phyloP scores from a whole-genome alignment of 352 stramenopile genomes.

The Pilasporangium apinafurcum region DNA sequence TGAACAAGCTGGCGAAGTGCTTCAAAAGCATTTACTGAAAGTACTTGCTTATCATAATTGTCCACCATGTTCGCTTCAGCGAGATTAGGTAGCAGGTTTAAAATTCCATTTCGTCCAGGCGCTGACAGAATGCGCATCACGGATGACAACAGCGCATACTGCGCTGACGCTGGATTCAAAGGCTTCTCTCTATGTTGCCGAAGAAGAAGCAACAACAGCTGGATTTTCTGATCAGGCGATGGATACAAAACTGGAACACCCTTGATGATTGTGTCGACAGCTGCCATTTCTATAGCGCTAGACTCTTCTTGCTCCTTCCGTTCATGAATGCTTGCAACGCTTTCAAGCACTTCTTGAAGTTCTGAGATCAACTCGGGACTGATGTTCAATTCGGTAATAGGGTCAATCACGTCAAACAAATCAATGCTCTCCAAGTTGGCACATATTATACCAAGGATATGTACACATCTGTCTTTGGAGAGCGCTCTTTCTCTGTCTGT shows the following conservation, averaged over 20 bases:
- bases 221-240: constrained; percentile 48
- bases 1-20: constrained; percentile 29
- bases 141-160: constrained; percentile 46
- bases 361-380: constrained; percentile 16
- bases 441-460: constrained; percentile 47
- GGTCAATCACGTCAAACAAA: constrained; percentile 41
- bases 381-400: constrained; percentile 28
- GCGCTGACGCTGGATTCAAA: constrained; percentile 28
- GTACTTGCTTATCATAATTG: too few species aligned
- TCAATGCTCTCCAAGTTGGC: constrained; percentile 63
- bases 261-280: constrained; percentile 55
- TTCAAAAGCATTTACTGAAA: constrained; percentile 13
- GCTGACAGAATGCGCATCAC: constrained; percentile 45
- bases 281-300: constrained; percentile 37
- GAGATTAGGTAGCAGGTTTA: constrained; percentile 52
- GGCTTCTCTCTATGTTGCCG: constrained; percentile 20
- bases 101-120: constrained; percentile 53
- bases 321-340: constrained; percentile 27
- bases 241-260: constrained; percentile 63
- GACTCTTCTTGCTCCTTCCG: constrained; percentile 1
- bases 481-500: too few species aligned
- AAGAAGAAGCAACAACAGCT: constrained; percentile 62
- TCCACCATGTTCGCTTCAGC: background rate
- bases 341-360: constrained; percentile 44
- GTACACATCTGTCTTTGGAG: constrained; percentile 16